These are phyloP conservation scores for Daldinia decipiens DNA, from an alignment of 495 filamentous ascomycete genomes.

Conservation along the genomic window DNA sequence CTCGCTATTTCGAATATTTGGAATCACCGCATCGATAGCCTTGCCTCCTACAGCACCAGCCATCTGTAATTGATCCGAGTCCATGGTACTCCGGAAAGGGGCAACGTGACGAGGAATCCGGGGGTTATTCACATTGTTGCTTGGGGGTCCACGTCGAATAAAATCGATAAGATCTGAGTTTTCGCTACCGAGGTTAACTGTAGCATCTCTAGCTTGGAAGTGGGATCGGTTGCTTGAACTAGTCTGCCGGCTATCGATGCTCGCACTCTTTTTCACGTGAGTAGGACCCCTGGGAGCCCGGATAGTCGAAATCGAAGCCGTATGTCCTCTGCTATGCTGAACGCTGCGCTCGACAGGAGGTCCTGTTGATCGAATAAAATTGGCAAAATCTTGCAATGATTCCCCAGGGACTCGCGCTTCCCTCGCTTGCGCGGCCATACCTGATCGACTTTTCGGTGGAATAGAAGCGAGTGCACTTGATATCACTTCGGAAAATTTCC, in stretches of 20 bases:
- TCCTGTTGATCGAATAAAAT: slow-evolving; percentile 87
- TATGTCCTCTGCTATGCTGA: slow-evolving; percentile 27
- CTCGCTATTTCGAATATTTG: slow-evolving; percentile 55
- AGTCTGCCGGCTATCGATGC: slow-evolving; percentile 45
- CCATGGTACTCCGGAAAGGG: slow-evolving; percentile 84
- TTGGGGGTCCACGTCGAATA: slow-evolving; percentile 82
- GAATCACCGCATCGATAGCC: slow-evolving; percentile 61
- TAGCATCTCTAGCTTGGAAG: slow-evolving; percentile 78
- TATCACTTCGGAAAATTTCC: slow-evolving; percentile 41
- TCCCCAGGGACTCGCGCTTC: slow-evolving; percentile 73
- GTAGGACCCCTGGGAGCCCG: slow-evolving; percentile 43
- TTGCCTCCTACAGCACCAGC: slow-evolving; percentile 61
- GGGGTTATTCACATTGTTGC: slow-evolving; percentile 57
- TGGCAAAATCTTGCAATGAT: slow-evolving; percentile 79
- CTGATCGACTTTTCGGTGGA: slow-evolving; percentile 49
- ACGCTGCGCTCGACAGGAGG: slow-evolving; percentile 58
- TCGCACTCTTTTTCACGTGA: slow-evolving; percentile 41
- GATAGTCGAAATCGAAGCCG: slow-evolving; percentile 9
- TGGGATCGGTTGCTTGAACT: slow-evolving; percentile 54
- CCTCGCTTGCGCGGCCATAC: slow-evolving; percentile 62
- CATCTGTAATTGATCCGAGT: slow-evolving; percentile 76
- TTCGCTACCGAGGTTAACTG: slow-evolving; percentile 66
- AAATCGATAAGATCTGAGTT: slow-evolving; percentile 93
- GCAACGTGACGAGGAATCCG: slow-evolving; percentile 85
- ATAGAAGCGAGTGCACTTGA: slow-evolving; percentile 46